These are phyloP conservation scores for Epichloe brachyelytri DNA, from an alignment of 2,329 filamentous ascomycete genomes.

Conservation along the genomic window DNA sequence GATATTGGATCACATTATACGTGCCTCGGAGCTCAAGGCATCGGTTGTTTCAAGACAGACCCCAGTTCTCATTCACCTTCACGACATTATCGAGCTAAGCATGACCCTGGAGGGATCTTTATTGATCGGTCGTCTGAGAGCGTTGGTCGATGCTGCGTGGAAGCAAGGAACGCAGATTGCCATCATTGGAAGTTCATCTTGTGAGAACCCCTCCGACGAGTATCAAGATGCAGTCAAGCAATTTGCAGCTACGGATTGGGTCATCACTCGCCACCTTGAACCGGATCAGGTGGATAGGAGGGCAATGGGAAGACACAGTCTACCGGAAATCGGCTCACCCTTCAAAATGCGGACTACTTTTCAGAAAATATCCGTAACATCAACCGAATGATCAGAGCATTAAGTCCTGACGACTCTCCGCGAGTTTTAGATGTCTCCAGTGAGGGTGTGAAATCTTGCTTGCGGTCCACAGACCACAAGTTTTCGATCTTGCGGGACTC, in stretches of 20 bases:
- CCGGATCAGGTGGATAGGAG: conserved; percentile 14
- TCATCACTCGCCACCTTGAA: conserved; percentile 23
- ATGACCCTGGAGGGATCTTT: conserved; percentile 54
- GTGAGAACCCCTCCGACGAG: conserved; percentile 32
- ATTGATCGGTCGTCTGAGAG: conserved; percentile 57
- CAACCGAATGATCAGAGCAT: conserved; percentile 30
- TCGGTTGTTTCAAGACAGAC: conserved; percentile 18
- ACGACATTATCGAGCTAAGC: conserved; percentile 69
- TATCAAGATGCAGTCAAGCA: conserved; percentile 27
- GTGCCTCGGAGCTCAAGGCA: conserved; percentile 28
- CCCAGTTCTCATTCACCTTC: conserved; percentile 60
- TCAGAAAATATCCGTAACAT: conserved; percentile 34
- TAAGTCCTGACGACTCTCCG: conserved; percentile 15
- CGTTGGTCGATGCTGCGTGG: conserved; percentile 59
- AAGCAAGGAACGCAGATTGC: conserved; percentile 58
- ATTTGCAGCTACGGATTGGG: conserved; percentile 28
- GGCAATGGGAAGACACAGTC: background rate
- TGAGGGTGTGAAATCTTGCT: conserved; percentile 13
- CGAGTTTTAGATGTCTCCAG: conserved; percentile 10
- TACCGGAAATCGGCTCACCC: conserved; percentile 4
- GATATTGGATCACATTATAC: conserved; percentile 43
- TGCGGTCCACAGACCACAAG: conserved; percentile 14
- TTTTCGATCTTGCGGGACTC: conserved; percentile 20
- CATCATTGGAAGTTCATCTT: conserved; percentile 65
- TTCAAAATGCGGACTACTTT: conserved; percentile 27